Evolutionary conservation across 495 filamentous ascomycete species (phyloP).

Genomic region (Terfezia claveryi): DNA sequence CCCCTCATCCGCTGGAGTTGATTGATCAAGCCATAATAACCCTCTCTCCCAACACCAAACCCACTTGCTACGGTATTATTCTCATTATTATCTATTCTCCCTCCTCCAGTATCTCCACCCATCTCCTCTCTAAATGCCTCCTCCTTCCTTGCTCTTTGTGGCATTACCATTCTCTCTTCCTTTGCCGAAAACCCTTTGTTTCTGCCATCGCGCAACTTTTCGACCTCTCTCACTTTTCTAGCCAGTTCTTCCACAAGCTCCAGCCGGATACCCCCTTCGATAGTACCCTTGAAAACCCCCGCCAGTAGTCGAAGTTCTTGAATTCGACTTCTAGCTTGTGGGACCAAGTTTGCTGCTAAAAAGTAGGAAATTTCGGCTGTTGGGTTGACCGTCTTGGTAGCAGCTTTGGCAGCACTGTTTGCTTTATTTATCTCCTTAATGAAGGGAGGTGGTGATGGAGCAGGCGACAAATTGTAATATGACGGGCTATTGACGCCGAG

Average conservation of each 20-base stretch:
- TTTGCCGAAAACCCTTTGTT: slow-evolving; percentile 36
- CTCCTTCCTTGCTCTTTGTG: slow-evolving; percentile 1
- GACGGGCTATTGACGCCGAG: slow-evolving; percentile 32
- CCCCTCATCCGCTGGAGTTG: slow-evolving; percentile 59
- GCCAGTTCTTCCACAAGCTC: slow-evolving; percentile 64
- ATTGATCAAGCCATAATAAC: slow-evolving; percentile 48
- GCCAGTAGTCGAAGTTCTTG: slow-evolving; percentile 48
- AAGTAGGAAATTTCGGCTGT: slow-evolving; percentile 49
- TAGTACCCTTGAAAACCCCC: slow-evolving; percentile 76
- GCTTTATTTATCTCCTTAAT: slow-evolving; percentile 49
- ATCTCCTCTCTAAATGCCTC: slow-evolving; percentile 6
- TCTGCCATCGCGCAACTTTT: slow-evolving; percentile 26
- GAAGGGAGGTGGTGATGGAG: slow-evolving; percentile 43
- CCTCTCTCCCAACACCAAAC: slow-evolving; percentile 14
- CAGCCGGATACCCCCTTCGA: slow-evolving; percentile 66
- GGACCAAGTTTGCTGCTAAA: slow-evolving; percentile 33
- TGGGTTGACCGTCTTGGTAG: slow-evolving; percentile 33
- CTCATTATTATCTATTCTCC: slow-evolving; percentile 8
- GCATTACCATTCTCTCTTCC: slow-evolving; percentile 25
- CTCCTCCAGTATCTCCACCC: slow-evolving; percentile 5
- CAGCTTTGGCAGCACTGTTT: slow-evolving; percentile 36
- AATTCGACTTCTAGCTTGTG: slow-evolving; percentile 48
- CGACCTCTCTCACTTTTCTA: slow-evolving; percentile 30
- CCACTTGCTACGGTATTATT: slow-evolving; percentile 15
- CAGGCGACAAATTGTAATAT: slow-evolving; percentile 20